Evolutionary conservation across 192 early-diverging fungal species (phyloP).

Genomic region (Phlyctochytrium planicorne): DNA sequence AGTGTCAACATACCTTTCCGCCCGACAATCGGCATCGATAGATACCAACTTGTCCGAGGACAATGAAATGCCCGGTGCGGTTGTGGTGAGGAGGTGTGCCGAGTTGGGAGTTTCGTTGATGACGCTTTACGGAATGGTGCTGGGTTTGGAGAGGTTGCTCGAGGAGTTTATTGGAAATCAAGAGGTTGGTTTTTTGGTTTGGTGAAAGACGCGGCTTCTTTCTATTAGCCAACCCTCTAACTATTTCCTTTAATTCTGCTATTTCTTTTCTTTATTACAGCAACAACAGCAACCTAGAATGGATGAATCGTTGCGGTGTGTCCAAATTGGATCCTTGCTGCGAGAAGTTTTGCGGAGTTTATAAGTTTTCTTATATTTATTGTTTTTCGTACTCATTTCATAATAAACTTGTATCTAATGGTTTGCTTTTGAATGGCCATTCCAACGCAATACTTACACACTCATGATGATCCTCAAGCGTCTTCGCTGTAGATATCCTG

Average conservation of each 20-base stretch:
- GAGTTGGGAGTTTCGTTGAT: constrained; percentile 23
- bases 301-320: constrained; percentile 28
- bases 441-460: too few species aligned
- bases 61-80: neutral
- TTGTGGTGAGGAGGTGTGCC: constrained; percentile 1
- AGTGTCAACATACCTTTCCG: constrained; percentile 24
- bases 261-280: constrained; percentile 9
- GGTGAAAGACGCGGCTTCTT: too few species aligned
- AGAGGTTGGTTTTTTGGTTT: constrained; percentile 23
- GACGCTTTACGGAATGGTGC: constrained; percentile 32
- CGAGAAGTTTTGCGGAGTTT: constrained; percentile 7
- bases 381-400: too few species aligned
- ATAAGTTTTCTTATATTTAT: too few species aligned
- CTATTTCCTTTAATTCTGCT: constrained; percentile 1
- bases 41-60: constrained; percentile 8
- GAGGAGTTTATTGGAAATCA: constrained; percentile 28
- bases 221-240: too few species aligned
- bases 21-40: constrained; percentile 15
- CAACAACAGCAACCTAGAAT: constrained; percentile 18
- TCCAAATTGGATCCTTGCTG: constrained; percentile 15
- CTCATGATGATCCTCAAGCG: neutral
- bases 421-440: too few species aligned
- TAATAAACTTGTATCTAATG: too few species aligned
- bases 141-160: constrained; percentile 30
- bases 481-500: neutral